These are phyloP conservation scores for Metschnikowia aberdeeniae DNA, from an alignment of 805 yeast species.

Conservation along the genomic window DNA sequence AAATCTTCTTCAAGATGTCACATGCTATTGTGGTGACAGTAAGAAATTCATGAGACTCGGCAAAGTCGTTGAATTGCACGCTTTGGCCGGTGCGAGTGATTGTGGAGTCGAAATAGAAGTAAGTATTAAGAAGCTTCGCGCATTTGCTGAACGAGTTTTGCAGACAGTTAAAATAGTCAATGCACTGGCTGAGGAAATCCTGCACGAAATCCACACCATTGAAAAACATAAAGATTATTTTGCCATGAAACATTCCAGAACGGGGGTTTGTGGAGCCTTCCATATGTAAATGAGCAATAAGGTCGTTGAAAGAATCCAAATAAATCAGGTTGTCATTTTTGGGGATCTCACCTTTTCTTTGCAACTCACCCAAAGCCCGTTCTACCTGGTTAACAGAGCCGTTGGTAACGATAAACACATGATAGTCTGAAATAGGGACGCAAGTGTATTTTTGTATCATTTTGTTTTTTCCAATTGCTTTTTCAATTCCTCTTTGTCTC, in stretches of 20 bases:
- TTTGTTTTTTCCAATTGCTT: not conserved
- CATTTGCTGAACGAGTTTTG: constrained; percentile 4
- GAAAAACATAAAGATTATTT: constrained; percentile 36
- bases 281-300: constrained; percentile 17
- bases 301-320: constrained; percentile 21
- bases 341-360: constrained; percentile 21
- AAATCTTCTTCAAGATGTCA: constrained; percentile 32
- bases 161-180: constrained; percentile 21
- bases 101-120: constrained; percentile 33
- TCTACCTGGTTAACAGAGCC: constrained; percentile 31
- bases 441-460: constrained; percentile 37
- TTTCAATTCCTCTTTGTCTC: not conserved
- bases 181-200: constrained; percentile 25
- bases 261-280: not conserved
- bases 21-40: constrained; percentile 28
- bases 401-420: constrained; percentile 33
- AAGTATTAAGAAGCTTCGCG: constrained; percentile 23
- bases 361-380: constrained; percentile 21
- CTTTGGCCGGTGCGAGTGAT: constrained; percentile 11
- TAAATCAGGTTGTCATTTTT: constrained; percentile 22
- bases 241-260: constrained; percentile 21
- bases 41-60: constrained; percentile 21
- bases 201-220: constrained; percentile 32
- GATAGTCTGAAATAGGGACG: constrained; percentile 29
- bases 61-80: constrained; percentile 1